phyloP scores from a whole-genome alignment of 192 early-diverging fungal species.

The Mortierella claussenii region DNA sequence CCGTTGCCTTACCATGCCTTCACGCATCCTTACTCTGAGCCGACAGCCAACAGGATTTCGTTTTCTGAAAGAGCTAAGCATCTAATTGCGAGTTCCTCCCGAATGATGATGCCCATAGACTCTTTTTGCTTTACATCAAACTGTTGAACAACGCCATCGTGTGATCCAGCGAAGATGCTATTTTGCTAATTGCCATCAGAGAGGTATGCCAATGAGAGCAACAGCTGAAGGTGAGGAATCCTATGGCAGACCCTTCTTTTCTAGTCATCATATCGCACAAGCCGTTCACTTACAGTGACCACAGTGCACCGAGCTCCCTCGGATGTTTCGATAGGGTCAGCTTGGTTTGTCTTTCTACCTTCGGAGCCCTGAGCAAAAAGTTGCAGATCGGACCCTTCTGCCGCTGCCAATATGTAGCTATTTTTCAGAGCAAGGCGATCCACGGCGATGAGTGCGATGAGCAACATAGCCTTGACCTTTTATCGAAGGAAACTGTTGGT shows the following conservation, averaged over 20 bases:
- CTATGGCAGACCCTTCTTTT: not conserved
- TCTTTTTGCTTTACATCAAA: slow-evolving; percentile 9
- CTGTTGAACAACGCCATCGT: slow-evolving; percentile 19
- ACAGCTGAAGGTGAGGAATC: not conserved
- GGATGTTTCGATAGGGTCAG: slow-evolving; percentile 13
- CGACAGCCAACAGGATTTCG: slow-evolving; percentile 23
- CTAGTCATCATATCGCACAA: not conserved
- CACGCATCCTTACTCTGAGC: slow-evolving; percentile 28
- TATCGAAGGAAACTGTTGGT: not conserved
- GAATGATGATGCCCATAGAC: slow-evolving; percentile 15
- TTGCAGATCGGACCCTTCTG: slow-evolving; percentile 23
- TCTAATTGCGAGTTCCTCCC: slow-evolving; percentile 22
- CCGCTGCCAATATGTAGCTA: slow-evolving; percentile 16
- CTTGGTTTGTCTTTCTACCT: not conserved
- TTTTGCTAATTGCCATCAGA: slow-evolving; percentile 8
- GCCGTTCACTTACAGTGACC: slow-evolving; percentile 22
- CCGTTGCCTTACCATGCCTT: not conserved
- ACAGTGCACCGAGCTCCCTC: slow-evolving; percentile 17
- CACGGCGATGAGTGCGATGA: not conserved
- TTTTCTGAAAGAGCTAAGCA: slow-evolving; percentile 29
- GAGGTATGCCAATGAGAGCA: not conserved
- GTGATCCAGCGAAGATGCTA: slow-evolving; percentile 21
- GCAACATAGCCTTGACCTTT: too few species aligned
- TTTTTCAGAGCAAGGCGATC: not conserved
- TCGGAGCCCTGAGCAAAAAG: slow-evolving; percentile 30